Percentiles rank a stretch among this genome's conserved stretches.
Evolutionary conservation across 2,329 filamentous ascomycete species (phyloP).

Genomic region (Pyricularia sp.): DNA sequence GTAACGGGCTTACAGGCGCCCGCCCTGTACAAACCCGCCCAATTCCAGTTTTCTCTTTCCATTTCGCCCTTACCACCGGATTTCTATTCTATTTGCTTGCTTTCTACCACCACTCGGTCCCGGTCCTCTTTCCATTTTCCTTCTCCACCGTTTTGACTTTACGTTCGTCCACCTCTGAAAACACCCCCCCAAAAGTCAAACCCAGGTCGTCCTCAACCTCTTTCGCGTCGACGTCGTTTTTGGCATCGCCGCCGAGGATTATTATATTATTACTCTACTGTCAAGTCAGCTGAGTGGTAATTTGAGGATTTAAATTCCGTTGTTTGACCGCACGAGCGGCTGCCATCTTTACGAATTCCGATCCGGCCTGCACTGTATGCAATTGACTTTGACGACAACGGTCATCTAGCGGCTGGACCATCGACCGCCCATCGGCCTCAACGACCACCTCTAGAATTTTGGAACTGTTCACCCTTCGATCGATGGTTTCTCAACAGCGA

Average conservation of each 20-base stretch:
- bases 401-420: not conserved
- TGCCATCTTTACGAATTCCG: too few species aligned
- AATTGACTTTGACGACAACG: not conserved
- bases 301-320: not conserved
- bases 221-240: not conserved
- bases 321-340: not conserved
- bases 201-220: not conserved
- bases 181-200: not conserved
- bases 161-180: not conserved
- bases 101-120: not conserved
- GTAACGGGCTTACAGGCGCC: not conserved
- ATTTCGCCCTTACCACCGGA: not conserved
- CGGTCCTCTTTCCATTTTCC: not conserved
- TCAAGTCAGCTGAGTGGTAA: not conserved
- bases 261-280: not conserved
- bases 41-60: not conserved
- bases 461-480: not conserved
- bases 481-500: constrained; percentile 1
- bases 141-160: not conserved
- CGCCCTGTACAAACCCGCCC: not conserved
- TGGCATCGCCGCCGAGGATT: not conserved
- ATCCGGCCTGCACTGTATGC: not conserved
- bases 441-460: not conserved
- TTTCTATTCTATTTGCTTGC: not conserved
- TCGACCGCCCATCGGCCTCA: not conserved